A percentile compares a stretch with the other conserved stretches of the same genome.
Conservation (phyloP, 2,329 filamentous ascomycete species). For the Aciculosporium take region DNA sequence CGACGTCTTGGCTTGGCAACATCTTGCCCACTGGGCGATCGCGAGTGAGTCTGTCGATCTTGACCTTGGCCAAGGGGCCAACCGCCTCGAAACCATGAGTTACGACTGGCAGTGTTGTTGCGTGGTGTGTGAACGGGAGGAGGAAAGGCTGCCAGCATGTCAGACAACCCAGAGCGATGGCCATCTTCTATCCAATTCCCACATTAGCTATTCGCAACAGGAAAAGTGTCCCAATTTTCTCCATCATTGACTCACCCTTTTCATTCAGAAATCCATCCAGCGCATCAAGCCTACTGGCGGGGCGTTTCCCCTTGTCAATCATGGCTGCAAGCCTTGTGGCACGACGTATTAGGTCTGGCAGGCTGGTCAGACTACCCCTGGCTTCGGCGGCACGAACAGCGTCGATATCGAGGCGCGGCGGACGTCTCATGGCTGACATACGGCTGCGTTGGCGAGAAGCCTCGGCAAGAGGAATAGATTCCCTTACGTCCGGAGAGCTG, state of each 20-base stretch:
- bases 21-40: conserved; percentile 6
- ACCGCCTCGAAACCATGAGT: conserved; percentile 30
- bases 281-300: conserved; percentile 43
- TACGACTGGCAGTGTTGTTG: conserved; percentile 28
- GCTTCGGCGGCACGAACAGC: conserved; percentile 69
- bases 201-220: conserved; percentile 3
- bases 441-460: conserved; percentile 23
- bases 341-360: conserved; percentile 79
- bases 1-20: conserved; percentile 30
- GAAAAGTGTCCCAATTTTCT: too few species aligned
- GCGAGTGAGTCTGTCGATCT: conserved; percentile 5
- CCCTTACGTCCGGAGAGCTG: conserved; percentile 27
- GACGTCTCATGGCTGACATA: conserved; percentile 44
- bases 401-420: conserved; percentile 68
- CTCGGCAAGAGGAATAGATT: conserved; percentile 15
- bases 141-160: conserved; percentile 52
- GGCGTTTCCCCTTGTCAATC: conserved; percentile 65
- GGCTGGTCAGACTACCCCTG: conserved; percentile 77
- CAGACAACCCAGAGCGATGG: conserved; percentile 40
- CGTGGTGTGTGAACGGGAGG: conserved; percentile 39
- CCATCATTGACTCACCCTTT: conserved; percentile 22
- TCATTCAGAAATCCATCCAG: conserved; percentile 36
- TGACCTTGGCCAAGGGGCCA: conserved; percentile 33
- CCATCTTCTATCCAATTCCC: conserved; percentile 22
- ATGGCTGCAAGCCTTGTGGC: conserved; percentile 78